Evolutionary conservation across 2,329 filamentous ascomycete species (phyloP).

Genomic region (Intubia oerlemansii): DNA sequence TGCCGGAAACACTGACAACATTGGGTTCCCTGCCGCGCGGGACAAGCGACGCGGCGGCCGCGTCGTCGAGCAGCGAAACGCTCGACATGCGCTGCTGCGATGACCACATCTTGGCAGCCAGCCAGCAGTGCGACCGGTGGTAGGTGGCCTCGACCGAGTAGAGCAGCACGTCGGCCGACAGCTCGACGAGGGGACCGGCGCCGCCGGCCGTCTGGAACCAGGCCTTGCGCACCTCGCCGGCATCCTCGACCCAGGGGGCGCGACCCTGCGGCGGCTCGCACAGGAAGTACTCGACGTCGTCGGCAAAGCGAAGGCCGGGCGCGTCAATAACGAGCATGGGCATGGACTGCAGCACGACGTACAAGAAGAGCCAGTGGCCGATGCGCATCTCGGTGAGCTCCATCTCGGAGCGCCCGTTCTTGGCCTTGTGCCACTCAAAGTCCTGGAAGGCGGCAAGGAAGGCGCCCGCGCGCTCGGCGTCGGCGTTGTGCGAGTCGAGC

Average conservation of each 20-base stretch:
- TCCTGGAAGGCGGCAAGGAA: conserved; percentile 51
- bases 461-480: conserved; percentile 34
- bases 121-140: conserved; percentile 34
- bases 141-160: conserved; percentile 40
- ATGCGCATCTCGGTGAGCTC: conserved; percentile 51
- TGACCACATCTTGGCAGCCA: conserved; percentile 27
- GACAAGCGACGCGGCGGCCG: no score
- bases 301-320: conserved; percentile 42
- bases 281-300: conserved; percentile 64
- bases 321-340: conserved; percentile 63
- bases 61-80: no score
- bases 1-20: no score
- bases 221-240: conserved; percentile 39
- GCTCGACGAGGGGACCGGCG: conserved; percentile 29
- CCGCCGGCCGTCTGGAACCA: conserved; percentile 58
- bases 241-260: conserved; percentile 51
- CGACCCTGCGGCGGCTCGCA: conserved; percentile 54
- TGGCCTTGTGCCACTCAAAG: conserved; percentile 47
- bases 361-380: conserved; percentile 67
- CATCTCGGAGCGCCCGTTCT: conserved; percentile 35
- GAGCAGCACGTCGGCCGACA: conserved; percentile 36
- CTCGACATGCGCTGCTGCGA: no score
- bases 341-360: conserved; percentile 54
- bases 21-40: no score
- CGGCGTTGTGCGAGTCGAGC: conserved; percentile 63